Evolutionary conservation across 169 alveolate species (phyloP).

Genomic region (Perkinsus olseni): DNA sequence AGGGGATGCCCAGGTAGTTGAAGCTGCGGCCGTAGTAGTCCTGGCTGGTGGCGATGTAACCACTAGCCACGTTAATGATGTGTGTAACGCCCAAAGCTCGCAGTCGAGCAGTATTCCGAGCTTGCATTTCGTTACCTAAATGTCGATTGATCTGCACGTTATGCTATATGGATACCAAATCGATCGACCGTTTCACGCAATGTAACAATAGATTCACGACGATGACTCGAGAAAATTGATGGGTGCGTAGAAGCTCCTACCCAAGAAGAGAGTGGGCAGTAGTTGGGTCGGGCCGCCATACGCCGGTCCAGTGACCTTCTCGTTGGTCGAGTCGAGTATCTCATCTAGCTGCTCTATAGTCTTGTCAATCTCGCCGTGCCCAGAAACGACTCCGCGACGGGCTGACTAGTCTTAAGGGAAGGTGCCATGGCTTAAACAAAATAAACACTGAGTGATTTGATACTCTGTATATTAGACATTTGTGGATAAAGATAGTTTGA

Average conservation of each 20-base stretch:
- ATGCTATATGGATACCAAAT: no score
- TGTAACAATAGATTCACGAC: background rate
- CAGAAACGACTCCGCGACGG: background rate
- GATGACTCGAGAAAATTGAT: no score
- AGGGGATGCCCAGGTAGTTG: background rate
- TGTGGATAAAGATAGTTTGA: no score
- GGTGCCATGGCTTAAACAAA: background rate
- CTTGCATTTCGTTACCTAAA: background rate
- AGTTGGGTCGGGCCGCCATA: background rate
- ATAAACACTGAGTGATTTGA: no score
- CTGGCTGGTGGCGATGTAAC: background rate
- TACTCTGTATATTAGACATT: no score
- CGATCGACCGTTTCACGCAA: background rate
- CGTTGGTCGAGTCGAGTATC: background rate
- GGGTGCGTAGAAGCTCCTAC: background rate
- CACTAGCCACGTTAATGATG: background rate
- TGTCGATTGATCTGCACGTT: background rate
- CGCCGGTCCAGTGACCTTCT: background rate
- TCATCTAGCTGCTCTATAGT: background rate
- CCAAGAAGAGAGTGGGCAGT: background rate
- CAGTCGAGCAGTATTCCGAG: background rate
- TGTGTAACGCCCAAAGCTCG: background rate
- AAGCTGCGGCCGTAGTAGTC: background rate
- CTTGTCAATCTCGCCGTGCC: background rate
- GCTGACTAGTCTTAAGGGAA: background rate